Evolutionary conservation across 257 asterid genomes (phyloP).

Genomic region (Solanum chaucha): DNA sequence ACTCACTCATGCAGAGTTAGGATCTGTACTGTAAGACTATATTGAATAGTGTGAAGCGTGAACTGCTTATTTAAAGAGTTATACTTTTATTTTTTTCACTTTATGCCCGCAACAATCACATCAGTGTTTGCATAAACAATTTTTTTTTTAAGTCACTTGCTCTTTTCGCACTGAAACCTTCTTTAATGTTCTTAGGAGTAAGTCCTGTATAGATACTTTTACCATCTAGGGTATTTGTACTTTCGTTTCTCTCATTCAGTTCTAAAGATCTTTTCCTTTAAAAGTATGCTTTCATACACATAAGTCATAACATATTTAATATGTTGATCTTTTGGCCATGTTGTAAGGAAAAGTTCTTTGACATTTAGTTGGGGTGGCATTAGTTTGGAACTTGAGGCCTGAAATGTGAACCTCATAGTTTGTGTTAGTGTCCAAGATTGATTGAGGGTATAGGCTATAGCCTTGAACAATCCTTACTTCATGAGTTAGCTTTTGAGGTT

Average conservation of each 20-base stretch:
- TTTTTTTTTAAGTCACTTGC: not conserved
- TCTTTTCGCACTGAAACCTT: not conserved
- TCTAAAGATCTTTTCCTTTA: not conserved
- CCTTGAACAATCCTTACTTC: not conserved
- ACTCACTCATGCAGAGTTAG: not conserved
- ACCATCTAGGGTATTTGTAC: not conserved
- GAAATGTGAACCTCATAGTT: not conserved
- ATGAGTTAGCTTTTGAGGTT: not conserved
- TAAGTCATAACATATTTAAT: not conserved
- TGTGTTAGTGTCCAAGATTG: not conserved
- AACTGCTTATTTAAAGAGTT: not conserved
- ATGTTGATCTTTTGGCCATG: not conserved
- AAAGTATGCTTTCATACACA: not conserved
- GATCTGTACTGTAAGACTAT: not conserved
- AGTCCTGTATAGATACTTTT: not conserved
- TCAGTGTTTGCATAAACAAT: not conserved
- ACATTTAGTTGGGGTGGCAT: not conserved
- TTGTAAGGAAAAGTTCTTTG: not conserved
- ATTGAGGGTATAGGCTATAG: not conserved
- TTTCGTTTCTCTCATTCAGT: not conserved
- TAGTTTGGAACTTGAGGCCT: not conserved
- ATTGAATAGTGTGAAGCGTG: not conserved
- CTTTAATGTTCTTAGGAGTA: not conserved
- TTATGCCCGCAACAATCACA: not conserved
- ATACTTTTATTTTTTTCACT: not conserved